Evolutionary conservation across 352 stramenopile species (phyloP).

Genomic region (Plasmopara viticola): DNA sequence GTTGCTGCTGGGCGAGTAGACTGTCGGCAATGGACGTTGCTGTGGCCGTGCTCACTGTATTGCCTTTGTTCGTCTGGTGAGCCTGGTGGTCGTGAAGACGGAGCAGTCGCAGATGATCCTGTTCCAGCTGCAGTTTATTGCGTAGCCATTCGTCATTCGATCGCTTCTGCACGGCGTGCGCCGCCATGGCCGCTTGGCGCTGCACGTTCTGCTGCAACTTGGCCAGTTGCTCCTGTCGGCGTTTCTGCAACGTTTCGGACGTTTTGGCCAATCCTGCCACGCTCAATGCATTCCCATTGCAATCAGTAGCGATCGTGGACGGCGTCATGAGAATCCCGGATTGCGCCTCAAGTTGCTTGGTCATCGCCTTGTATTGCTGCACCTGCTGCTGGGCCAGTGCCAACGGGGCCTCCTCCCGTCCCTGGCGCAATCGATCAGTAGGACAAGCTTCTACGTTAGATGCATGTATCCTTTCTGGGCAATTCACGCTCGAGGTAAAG

Average conservation of each 20-base stretch:
- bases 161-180: constrained; percentile 26
- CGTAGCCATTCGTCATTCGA: constrained; percentile 34
- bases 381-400: constrained; percentile 40
- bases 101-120: constrained; percentile 35
- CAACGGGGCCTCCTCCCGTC: constrained; percentile 32
- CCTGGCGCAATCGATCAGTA: constrained; percentile 11
- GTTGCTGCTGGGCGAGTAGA: constrained; percentile 28
- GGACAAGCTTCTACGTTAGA: constrained; percentile 6
- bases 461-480: constrained; percentile 13
- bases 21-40: constrained; percentile 17
- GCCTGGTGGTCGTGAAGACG: constrained; percentile 32
- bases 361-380: constrained; percentile 26
- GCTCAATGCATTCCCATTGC: not conserved
- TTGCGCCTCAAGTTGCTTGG: constrained; percentile 16
- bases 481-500: constrained; percentile 12
- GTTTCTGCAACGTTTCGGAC: constrained; percentile 38
- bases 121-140: constrained; percentile 38
- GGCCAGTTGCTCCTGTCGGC: constrained; percentile 40
- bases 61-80: constrained; percentile 14
- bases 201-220: constrained; percentile 49
- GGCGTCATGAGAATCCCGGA: constrained; percentile 14
- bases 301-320: constrained; percentile 1
- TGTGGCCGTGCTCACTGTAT: constrained; percentile 12
- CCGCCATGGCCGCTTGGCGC: constrained; percentile 27
- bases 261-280: constrained; percentile 20